Evolutionary conservation across 805 yeast genomes (phyloP).

Genomic region (Cyberlindnera maritima): DNA sequence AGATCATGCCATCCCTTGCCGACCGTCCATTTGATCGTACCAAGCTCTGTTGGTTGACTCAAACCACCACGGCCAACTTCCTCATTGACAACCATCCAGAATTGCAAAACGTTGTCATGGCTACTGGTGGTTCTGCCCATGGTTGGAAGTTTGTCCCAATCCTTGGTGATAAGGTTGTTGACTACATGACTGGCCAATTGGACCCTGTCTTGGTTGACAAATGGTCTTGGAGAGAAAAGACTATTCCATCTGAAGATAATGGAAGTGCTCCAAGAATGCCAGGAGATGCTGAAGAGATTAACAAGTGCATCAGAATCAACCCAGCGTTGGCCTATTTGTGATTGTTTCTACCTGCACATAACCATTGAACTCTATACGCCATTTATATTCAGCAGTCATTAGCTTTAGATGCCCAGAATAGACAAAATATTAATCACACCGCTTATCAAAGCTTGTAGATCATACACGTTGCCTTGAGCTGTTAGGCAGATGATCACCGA

Average conservation of each 20-base stretch:
- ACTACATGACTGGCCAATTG: conserved; percentile 12
- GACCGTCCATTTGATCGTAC: conserved; percentile 23
- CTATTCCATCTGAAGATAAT: conserved; percentile 3
- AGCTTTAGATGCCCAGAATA: no score
- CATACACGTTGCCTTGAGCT: no score
- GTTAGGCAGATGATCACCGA: no score
- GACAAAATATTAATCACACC: no score
- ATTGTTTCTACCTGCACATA: background rate
- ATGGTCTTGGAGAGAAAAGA: conserved; percentile 19
- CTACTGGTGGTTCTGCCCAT: conserved; percentile 35
- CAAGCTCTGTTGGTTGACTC: conserved; percentile 40
- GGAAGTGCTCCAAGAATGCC: conserved; percentile 14
- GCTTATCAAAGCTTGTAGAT: no score
- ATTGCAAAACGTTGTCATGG: conserved; percentile 27
- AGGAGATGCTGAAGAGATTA: conserved; percentile 11
- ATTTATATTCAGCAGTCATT: no score
- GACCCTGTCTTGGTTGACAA: conserved; percentile 3
- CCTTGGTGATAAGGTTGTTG: conserved; percentile 27
- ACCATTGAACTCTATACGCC: no score
- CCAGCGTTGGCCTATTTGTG: background rate
- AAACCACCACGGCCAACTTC: conserved; percentile 31
- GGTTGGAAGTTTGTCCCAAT: conserved; percentile 33
- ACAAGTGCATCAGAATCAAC: background rate
- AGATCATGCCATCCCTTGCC: conserved; percentile 14
- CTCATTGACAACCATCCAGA: conserved; percentile 30